Evolutionary conservation across 2,329 filamentous ascomycete species (phyloP), one percentile per base, ranked within the genome.

Genomic region (Penicillium aurantiogriseum): DNA sequence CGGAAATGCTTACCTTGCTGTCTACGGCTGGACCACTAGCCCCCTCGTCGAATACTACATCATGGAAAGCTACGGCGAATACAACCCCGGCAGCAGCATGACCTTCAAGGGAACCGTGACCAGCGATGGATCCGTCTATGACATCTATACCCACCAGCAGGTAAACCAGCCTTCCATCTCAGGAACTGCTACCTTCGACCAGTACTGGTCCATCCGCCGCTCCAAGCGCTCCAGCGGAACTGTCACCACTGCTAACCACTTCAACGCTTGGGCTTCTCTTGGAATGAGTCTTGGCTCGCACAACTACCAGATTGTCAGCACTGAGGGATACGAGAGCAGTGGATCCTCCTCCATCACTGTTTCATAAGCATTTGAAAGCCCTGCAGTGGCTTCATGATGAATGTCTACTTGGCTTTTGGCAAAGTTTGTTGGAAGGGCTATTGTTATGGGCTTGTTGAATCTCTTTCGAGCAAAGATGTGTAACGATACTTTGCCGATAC

Each of bases 251-350:
- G 63, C 58, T 7, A 76, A 75, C 50, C 73, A 76, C 51, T 76
- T 76, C 58, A 66, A 71, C 35, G 74, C 71, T 0, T 76, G 74
- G 73, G 64, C 65, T 6, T 46, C 46, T 7, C 58, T 68, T 21
- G 73, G 73, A 2, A 61, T 77, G 67, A 62, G 61, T 6, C 23
- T 76, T 39, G 73, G 73, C 0, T 66, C 66, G 5, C 69, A 69
- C 56, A 68, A 77, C 58, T 77, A 77, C 54, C 75, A 77, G 65
- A 76, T 78, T 51, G 64, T 79, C 15, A 73, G 74, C 1, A 78
- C 74, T 1, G 77, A 79, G 64, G 76, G 76, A 1, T 78, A 78
- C 50, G 55, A 76, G 62, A 76, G 74, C 60, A 75, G 69, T 58
- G 76, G 76, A 1, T 71, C 67, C 35, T 63, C 73, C 2, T 63